Percentiles rank a stretch among this genome's conserved stretches.
Conservation (phyloP, 2,329 filamentous ascomycete species). For the Hymenoscyphus fraxineus region DNA sequence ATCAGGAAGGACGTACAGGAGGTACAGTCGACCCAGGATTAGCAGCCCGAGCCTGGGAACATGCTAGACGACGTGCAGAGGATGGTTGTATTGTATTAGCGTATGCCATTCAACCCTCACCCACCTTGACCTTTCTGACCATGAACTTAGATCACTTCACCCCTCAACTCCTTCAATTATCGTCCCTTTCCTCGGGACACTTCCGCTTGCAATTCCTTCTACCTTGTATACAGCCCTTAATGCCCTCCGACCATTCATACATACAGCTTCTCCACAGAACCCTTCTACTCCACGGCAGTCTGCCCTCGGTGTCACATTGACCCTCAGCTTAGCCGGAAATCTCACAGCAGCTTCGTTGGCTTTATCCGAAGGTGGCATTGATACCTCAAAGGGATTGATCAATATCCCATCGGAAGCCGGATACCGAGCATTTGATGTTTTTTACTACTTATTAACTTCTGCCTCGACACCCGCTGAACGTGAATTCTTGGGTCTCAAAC, state of each 20-base stretch:
- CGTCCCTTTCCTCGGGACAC: slow-evolving; percentile 71
- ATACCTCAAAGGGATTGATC: slow-evolving; percentile 75
- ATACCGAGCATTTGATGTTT: slow-evolving; percentile 92
- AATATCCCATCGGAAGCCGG: slow-evolving; percentile 75
- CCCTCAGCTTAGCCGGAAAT: slow-evolving; percentile 75
- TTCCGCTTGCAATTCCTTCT: slow-evolving; percentile 75
- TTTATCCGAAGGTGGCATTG: slow-evolving; percentile 81
- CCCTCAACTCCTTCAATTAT: slow-evolving; percentile 82
- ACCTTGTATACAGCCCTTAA: slow-evolving; percentile 75
- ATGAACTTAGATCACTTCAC: slow-evolving; percentile 70
- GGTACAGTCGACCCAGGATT: slow-evolving; percentile 78
- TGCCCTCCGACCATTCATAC: slow-evolving; percentile 79
- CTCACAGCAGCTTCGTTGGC: slow-evolving; percentile 72
- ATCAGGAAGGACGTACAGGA: slow-evolving; percentile 64
- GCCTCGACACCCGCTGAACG: slow-evolving; percentile 83
- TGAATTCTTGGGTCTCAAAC: slow-evolving; percentile 79
- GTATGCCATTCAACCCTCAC: slow-evolving; percentile 47
- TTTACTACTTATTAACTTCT: slow-evolving; percentile 94
- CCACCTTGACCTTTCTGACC: slow-evolving; percentile 9
- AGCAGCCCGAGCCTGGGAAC: slow-evolving; percentile 86
- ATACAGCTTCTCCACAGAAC: slow-evolving; percentile 84
- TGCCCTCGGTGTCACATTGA: slow-evolving; percentile 76
- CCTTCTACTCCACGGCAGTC: slow-evolving; percentile 78
- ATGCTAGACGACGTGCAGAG: slow-evolving; percentile 88
- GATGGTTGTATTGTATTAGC: slow-evolving; percentile 89